Conservation (phyloP, 176 grass and related monocot species). For the Oryza officinalis region DNA sequence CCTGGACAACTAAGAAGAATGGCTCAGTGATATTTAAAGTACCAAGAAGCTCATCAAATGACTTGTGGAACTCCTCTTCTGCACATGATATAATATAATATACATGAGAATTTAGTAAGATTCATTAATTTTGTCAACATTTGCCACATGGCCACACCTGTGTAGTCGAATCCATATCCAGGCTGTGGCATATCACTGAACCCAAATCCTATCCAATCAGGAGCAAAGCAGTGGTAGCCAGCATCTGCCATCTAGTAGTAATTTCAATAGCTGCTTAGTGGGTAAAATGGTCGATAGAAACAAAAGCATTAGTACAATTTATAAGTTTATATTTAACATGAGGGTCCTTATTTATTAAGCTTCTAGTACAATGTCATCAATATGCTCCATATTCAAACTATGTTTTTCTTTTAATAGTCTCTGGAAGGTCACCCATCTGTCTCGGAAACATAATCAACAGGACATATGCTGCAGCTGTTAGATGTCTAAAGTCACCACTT, state of each 20-base stretch:
- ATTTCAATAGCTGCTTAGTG: constrained; percentile 45
- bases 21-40: constrained; percentile 67
- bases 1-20: constrained; percentile 94
- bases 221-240: constrained; percentile 91
- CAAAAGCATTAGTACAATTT: constrained; percentile 5
- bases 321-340: constrained; percentile 8
- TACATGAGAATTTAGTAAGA: constrained; percentile 22
- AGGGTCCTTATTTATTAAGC: neutral
- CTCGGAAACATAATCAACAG: neutral
- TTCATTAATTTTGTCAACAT: constrained; percentile 10
- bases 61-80: constrained; percentile 88
- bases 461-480: neutral
- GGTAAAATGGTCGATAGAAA: constrained; percentile 19
- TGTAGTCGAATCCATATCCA: constrained; percentile 89
- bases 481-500: neutral
- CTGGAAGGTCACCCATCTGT: constrained; percentile 10
- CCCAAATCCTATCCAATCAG: constrained; percentile 98
- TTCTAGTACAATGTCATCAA: neutral
- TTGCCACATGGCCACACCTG: constrained; percentile 64
- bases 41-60: constrained; percentile 79
- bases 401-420: constrained; percentile 2
- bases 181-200: constrained; percentile 97
- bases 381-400: neutral
- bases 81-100: constrained; percentile 36
- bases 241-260: constrained; percentile 81